Base-by-base conservation (phyloP, 306 rosid species). In the Cyamopsis tetragonoloba region DNA sequence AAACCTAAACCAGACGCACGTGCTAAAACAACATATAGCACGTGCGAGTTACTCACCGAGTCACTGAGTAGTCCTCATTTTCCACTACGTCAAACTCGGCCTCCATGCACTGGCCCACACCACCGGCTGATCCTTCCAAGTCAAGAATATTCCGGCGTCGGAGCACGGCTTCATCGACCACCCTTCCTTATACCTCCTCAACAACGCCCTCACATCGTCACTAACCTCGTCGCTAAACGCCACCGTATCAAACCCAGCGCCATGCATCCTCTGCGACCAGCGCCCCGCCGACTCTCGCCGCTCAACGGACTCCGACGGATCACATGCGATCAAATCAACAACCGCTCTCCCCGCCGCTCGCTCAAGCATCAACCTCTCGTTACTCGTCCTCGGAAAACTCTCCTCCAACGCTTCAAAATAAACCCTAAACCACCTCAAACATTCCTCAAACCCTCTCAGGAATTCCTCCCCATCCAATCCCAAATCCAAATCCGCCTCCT, bases 101-200 rank as follows among this genome's bases (percentile, higher is more conserved):
- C 85, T 70, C 98, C 98, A 93, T 72, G 96, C 96, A 79, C 97
- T 85, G 68, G 91, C 91, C 98, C 98, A 93, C 66, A 89, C 98
- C 86, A 89, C 97, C 79, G 93, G 80, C 65, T 83, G 87, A 1
- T 86, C 91, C 82, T 84, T 93, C 97, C 98, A 89, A 61, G 87
- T 57, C 62, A 93, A 75, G 85, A 88, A 86, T 75, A 93, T 88
- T 79, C 98, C 98, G 80, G 85, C 83, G 6, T 81, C 80, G 38
- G 79, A 60, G 58, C 88, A 80, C 79, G 72, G 88, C 61, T 76
- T 71, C 97, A 93, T 86, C 7, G 91, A 65, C 97, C 98, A 93
- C 2, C 96, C 98, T 3, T 93, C 98, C 76, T 75, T 89, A 42
- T 93, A 89, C 85, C 97, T 87, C 60, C 98, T 78, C 70, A 93